These are phyloP conservation scores for Tetrapisispora namnaoensis DNA, from an alignment of 805 yeast species.

Conservation along the genomic window DNA sequence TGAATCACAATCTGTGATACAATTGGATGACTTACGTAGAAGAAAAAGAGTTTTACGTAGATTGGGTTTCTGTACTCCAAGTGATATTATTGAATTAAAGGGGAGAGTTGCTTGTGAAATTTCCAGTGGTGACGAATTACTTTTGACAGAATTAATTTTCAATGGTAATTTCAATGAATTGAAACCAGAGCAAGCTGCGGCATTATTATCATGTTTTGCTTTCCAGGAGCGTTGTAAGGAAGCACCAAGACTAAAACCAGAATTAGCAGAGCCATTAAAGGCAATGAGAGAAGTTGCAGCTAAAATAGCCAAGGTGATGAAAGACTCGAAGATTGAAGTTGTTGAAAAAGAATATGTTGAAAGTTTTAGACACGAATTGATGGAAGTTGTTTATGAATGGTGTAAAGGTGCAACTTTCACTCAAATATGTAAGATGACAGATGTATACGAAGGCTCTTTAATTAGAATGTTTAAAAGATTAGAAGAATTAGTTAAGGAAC, in stretches of 20 bases:
- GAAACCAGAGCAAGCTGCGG: constrained; percentile 83
- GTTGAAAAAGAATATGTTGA: constrained; percentile 90
- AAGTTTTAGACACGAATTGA: constrained; percentile 80
- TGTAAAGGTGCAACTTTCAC: constrained; percentile 93
- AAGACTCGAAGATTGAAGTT: constrained; percentile 82
- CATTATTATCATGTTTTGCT: constrained; percentile 86
- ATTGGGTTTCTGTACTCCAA: constrained; percentile 76
- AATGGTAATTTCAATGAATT: constrained; percentile 90
- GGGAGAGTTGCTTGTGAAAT: constrained; percentile 98
- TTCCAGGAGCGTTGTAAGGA: constrained; percentile 94
- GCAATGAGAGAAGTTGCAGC: constrained; percentile 85
- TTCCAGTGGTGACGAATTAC: constrained; percentile 74
- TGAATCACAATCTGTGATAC: constrained; percentile 86
- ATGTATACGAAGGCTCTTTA: constrained; percentile 93
- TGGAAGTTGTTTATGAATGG: constrained; percentile 97
- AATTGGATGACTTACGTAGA: constrained; percentile 85
- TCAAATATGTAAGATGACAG: constrained; percentile 97
- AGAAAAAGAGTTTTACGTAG: constrained; percentile 89
- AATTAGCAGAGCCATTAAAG: constrained; percentile 84
- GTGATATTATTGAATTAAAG: constrained; percentile 87
- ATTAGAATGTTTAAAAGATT: constrained; percentile 90
- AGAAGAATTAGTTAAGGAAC: constrained; percentile 86
- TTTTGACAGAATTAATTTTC: constrained; percentile 85
- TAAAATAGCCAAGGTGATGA: constrained; percentile 79
- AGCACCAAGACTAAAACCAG: constrained; percentile 75